Evolutionary conservation across 1,284 basidiomycete genomes (phyloP).

Genomic region (Singerocomus inundabilis): DNA sequence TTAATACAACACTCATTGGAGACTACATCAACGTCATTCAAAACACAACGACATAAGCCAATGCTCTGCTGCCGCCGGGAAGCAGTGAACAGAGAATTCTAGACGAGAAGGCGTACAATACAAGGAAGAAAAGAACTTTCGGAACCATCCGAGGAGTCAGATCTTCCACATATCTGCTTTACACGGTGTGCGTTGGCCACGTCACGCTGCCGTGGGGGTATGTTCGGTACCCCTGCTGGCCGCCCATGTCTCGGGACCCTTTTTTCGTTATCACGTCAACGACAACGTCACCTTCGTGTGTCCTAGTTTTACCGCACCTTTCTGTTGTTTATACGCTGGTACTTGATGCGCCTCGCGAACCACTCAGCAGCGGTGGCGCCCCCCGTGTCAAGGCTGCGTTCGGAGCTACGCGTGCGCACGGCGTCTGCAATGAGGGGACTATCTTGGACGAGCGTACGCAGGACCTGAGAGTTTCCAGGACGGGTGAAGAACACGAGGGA

Average conservation of each 20-base stretch:
- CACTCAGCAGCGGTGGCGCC: conserved; percentile 47
- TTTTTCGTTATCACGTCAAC: conserved; percentile 2
- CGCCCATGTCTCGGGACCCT: conserved; percentile 38
- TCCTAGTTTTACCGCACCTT: conserved; percentile 29
- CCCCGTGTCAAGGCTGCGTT: conserved; percentile 36
- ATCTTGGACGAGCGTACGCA: conserved; percentile 48
- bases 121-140: too few species aligned
- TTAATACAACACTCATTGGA: too few species aligned
- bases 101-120: too few species aligned
- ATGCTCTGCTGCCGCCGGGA: too few species aligned
- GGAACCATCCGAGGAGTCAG: too few species aligned
- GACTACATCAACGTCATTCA: too few species aligned
- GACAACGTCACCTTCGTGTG: too few species aligned
- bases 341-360: conserved; percentile 45
- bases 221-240: conserved; percentile 38
- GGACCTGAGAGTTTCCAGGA: conserved; percentile 49
- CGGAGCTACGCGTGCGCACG: conserved; percentile 30
- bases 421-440: conserved; percentile 47
- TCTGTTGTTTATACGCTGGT: conserved; percentile 44
- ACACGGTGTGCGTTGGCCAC: too few species aligned
- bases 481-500: conserved; percentile 64
- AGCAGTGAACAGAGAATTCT: too few species aligned
- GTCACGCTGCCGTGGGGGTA: conserved; percentile 21
- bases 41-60: too few species aligned
- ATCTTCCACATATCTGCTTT: too few species aligned